Evolutionary conservation across 2,329 filamentous ascomycete species (phyloP), one percentile per base, ranked within the genome.

Genomic region (Beauveria australis): DNA sequence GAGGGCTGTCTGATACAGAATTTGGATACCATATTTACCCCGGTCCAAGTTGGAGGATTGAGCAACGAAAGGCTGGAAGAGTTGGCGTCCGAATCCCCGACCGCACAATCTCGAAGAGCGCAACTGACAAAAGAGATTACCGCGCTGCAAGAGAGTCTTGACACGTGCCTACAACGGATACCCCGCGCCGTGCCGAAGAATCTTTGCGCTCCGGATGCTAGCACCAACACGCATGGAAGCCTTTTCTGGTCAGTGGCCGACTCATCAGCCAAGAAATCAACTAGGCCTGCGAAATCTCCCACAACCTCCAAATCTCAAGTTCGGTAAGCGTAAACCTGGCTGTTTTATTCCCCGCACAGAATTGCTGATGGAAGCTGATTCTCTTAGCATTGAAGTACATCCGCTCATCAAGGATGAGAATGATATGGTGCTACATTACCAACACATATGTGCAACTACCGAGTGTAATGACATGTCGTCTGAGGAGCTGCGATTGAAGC

Each of bases 1-100:
- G 80, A 82, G 64, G 77, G 76, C 37, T 80, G 77, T 49, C 73
- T 83, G 1, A 66, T 82, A 0, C 66, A 61, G 0, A 71, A 76
- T 1, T 61, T 82, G 0, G 71, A 74, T 1, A 58, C 62, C 0
- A 77, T 82, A 3, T 69, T 82, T 37, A 77, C 73, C 0, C 69
- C 75, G 1, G 68, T 67, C 1, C 66, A 65, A 0, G 72, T 81
- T 1, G 66, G 69, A 43, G 59, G 53, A 1, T 73, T 79, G 71
- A 62, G 65, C 2, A 68, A 76, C 2, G 66, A 69, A 0, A 62
- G 63, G 9, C 49, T 75, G 7, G 22, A 48, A 5, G 64, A 69
- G 48, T 61, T 75, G 1, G 72, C 70, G 0, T 66, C 69, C 1
- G 74, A 75, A 63, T 67, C 72, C 0, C 67, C 69, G 8, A 67